Percentiles rank a stretch among this genome's conserved stretches.
Evolutionary conservation across 176 grass and related monocot genomes (phyloP).

Genomic region (Oryza glaberrima): DNA sequence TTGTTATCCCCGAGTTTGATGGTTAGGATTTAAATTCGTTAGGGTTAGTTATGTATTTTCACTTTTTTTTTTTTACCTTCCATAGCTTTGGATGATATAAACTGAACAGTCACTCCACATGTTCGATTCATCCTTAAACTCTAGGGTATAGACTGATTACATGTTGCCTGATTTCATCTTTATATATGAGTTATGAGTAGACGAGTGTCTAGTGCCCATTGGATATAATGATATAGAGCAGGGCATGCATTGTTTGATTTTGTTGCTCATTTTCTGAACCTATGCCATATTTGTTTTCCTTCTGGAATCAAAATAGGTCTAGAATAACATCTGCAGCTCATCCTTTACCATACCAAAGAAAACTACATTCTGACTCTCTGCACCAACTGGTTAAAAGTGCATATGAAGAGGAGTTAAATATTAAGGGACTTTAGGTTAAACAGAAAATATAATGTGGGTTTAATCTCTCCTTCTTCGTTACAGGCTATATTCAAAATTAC

Average conservation of each 20-base stretch:
- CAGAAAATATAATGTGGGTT: background rate
- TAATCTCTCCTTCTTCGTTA: slow-evolving; percentile 16
- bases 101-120: background rate
- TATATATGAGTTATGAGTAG: background rate
- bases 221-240: background rate
- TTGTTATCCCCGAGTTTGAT: slow-evolving; percentile 6
- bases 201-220: background rate
- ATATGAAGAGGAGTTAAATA: slow-evolving; percentile 18
- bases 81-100: slow-evolving; percentile 1
- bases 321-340: background rate
- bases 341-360: slow-evolving; percentile 16
- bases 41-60: background rate
- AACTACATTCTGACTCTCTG: slow-evolving; percentile 1
- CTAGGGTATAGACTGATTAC: slow-evolving; percentile 7
- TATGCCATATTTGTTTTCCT: background rate
- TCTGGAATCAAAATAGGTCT: background rate
- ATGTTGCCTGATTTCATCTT: slow-evolving; percentile 2
- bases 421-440: slow-evolving; percentile 20
- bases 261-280: background rate
- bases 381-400: slow-evolving; percentile 3
- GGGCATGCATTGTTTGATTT: slow-evolving; percentile 1
- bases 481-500: slow-evolving; percentile 94
- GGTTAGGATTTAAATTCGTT: slow-evolving; percentile 14
- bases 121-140: slow-evolving; percentile 2
- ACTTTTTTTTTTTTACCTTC: slow-evolving; percentile 11